A percentile compares a stretch with the other conserved stretches of the same genome.
These are phyloP conservation scores for Asterionellopsis glacialis DNA, from an alignment of 108 stramenopile species.

Conservation along the genomic window DNA sequence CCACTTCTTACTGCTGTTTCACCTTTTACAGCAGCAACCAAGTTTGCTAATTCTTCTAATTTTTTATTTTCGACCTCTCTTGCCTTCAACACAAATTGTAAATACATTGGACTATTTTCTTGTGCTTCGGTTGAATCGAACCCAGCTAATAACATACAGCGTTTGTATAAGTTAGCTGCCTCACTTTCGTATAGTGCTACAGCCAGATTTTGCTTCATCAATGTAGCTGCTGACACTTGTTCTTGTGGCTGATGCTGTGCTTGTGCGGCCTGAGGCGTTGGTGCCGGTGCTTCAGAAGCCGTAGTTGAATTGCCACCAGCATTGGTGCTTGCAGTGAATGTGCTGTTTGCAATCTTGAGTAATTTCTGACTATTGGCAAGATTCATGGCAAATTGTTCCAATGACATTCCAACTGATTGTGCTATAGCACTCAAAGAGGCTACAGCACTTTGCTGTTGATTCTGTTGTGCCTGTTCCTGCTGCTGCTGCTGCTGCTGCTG, in stretches of 20 bases:
- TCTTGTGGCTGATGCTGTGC: neutral
- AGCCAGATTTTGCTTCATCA: conserved; percentile 18
- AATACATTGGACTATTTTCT: conserved; percentile 19
- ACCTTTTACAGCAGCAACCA: no score
- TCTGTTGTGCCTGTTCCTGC: conserved; percentile 2
- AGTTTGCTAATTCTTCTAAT: conserved; percentile 15
- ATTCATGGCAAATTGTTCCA: conserved; percentile 42
- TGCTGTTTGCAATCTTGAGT: neutral
- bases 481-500: neutral
- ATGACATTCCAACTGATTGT: conserved; percentile 32
- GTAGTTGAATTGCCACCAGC: neutral
- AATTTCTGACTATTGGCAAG: conserved; percentile 27
- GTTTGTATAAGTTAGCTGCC: conserved; percentile 23
- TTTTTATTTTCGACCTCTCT: conserved; percentile 37
- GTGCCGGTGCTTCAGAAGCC: neutral
- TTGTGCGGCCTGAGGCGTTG: conserved; percentile 5
- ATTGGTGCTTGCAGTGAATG: no score
- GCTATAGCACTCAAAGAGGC: conserved; percentile 32
- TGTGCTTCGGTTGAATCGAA: conserved; percentile 22
- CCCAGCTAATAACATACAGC: conserved; percentile 44
- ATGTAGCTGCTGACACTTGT: no score
- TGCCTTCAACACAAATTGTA: conserved; percentile 37
- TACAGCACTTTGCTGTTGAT: conserved; percentile 37
- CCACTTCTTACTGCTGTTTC: neutral
- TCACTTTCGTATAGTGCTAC: conserved; percentile 25